Percentiles rank a stretch among this genome's conserved stretches.
phyloP scores from a whole-genome alignment of 2,329 filamentous ascomycete species.

The Colletotrichum ledebouriae region DNA sequence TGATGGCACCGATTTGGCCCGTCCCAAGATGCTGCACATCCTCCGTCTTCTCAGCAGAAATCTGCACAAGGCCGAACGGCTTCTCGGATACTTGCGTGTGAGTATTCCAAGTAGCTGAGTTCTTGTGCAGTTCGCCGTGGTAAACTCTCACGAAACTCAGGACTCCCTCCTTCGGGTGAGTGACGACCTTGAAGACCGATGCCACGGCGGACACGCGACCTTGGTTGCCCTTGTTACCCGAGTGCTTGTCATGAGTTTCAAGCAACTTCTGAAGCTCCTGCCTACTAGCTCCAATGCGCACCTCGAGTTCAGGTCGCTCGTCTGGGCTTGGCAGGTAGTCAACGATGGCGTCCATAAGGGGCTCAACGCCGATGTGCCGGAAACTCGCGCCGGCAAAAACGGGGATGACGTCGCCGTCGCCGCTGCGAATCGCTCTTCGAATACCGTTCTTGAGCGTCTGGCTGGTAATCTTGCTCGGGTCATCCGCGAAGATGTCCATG shows the following conservation, averaged over 20 bases:
- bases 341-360: conserved; percentile 87
- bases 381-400: conserved; percentile 94
- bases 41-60: conserved; percentile 89
- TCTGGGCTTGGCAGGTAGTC: conserved; percentile 88
- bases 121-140: conserved; percentile 82
- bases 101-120: conserved; percentile 87
- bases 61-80: conserved; percentile 85
- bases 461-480: conserved; percentile 79
- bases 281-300: conserved; percentile 74
- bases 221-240: conserved; percentile 49
- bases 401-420: conserved; percentile 81
- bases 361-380: conserved; percentile 93
- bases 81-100: conserved; percentile 84
- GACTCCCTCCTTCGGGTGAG: conserved; percentile 86
- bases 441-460: conserved; percentile 79
- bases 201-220: conserved; percentile 63
- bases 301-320: conserved; percentile 83
- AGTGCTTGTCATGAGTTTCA: conserved; percentile 46
- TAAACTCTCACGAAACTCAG: conserved; percentile 95
- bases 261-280: conserved; percentile 55
- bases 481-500: conserved; percentile 85
- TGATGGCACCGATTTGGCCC: conserved; percentile 94
- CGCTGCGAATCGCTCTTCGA: conserved; percentile 76
- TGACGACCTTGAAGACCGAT: conserved; percentile 94
- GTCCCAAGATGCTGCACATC: conserved; percentile 84